Conservation (phyloP, 2,329 filamentous ascomycete genomes). For the Monosporascus sp. region DNA sequence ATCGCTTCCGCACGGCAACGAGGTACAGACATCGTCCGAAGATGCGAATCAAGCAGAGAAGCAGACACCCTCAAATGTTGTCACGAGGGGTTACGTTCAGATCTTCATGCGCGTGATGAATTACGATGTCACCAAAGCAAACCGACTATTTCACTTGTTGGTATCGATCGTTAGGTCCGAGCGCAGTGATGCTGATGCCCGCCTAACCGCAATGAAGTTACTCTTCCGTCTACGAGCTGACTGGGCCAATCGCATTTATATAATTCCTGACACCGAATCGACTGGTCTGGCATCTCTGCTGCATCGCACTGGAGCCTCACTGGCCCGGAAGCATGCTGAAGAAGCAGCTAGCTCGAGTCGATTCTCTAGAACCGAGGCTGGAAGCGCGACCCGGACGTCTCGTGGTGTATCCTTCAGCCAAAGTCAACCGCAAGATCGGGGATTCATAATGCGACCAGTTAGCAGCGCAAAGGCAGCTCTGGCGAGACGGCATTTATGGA, state of each 20-base stretch:
- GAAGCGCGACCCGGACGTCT: constrained; percentile 34
- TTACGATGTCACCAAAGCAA: constrained; percentile 58
- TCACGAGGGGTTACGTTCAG: constrained; percentile 64
- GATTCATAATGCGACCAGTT: constrained; percentile 34
- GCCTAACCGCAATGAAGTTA: constrained; percentile 69
- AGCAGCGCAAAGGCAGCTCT: constrained; percentile 32
- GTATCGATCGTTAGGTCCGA: constrained; percentile 57
- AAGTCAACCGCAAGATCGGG: constrained; percentile 38
- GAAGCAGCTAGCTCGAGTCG: constrained; percentile 43
- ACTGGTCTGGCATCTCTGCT: constrained; percentile 67
- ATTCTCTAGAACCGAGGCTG: constrained; percentile 39
- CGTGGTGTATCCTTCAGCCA: constrained; percentile 51
- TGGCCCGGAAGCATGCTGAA: constrained; percentile 46
- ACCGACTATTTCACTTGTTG: constrained; percentile 56
- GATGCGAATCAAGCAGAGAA: constrained; percentile 21
- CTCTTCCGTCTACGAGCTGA: constrained; percentile 81
- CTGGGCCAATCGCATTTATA: constrained; percentile 69
- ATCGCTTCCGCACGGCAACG: constrained; percentile 19
- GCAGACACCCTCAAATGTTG: constrained; percentile 63
- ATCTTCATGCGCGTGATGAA: constrained; percentile 74
- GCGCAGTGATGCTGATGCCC: constrained; percentile 60
- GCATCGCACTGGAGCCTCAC: constrained; percentile 55
- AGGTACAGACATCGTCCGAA: constrained; percentile 16
- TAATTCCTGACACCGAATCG: constrained; percentile 66
- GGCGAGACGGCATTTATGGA: constrained; percentile 48